A percentile compares a stretch with the other conserved stretches of the same genome.
Conservation (phyloP, 495 filamentous ascomycete species). For the Penicillium dipodomyicola region DNA sequence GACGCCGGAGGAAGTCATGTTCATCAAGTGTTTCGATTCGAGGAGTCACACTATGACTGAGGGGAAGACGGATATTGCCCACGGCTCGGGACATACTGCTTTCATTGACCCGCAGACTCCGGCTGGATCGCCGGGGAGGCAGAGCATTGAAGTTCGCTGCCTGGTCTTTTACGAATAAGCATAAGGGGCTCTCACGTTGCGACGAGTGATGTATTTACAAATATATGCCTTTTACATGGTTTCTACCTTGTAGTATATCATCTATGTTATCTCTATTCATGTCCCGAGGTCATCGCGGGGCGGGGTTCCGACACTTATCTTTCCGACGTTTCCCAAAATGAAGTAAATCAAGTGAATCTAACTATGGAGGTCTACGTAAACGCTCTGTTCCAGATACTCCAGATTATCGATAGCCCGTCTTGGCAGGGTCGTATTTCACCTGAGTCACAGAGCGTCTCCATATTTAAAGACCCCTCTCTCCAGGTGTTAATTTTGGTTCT, state of each 20-base stretch:
- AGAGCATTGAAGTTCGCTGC: conserved; percentile 85
- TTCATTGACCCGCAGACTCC: conserved; percentile 72
- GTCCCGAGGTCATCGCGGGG: neutral
- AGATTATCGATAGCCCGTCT: neutral
- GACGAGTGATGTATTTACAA: neutral
- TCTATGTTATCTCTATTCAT: neutral
- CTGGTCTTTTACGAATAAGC: conserved; percentile 59
- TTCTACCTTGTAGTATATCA: neutral
- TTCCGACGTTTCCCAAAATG: neutral
- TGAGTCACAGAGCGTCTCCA: neutral
- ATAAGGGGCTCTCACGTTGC: neutral
- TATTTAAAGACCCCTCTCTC: neutral
- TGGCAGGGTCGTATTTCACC: neutral
- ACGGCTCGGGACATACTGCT: conserved; percentile 72
- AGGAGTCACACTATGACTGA: conserved; percentile 31
- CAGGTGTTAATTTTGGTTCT: neutral
- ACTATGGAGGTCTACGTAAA: neutral
- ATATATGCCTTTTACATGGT: neutral
- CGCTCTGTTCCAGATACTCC: neutral
- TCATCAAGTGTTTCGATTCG: conserved; percentile 82
- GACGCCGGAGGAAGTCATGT: conserved; percentile 61
- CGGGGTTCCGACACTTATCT: no score
- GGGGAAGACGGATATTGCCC: conserved; percentile 49
- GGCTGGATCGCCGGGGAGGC: conserved; percentile 54
- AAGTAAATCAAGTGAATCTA: neutral